Conservation (phyloP, 345 rosid species). For the Atalantia buxifolia region DNA sequence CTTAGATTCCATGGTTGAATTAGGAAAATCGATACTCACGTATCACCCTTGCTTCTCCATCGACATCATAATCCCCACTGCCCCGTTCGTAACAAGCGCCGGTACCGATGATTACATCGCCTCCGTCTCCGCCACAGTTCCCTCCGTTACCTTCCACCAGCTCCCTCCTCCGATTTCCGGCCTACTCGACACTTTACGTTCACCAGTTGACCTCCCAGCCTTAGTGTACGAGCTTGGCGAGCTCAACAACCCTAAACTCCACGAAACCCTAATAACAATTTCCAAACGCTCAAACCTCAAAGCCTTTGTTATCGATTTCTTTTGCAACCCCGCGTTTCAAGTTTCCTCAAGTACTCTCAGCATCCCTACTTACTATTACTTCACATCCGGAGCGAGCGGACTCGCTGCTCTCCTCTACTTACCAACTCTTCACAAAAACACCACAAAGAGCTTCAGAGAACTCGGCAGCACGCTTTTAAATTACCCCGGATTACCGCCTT, state of each 20-base stretch:
- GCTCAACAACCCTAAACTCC: constrained; percentile 23
- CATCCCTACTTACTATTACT: constrained; percentile 31
- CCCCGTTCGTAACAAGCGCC: constrained; percentile 1
- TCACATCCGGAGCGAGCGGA: constrained; percentile 13
- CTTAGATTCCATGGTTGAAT: constrained; percentile 27
- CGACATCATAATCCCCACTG: constrained; percentile 13
- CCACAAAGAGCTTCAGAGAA: constrained; percentile 19
- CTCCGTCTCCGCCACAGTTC: constrained; percentile 15
- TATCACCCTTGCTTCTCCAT: neutral
- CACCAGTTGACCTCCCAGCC: neutral
- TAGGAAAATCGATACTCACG: constrained; percentile 26
- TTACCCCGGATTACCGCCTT: constrained; percentile 23
- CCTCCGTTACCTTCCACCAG: constrained; percentile 29
- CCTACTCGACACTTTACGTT: neutral
- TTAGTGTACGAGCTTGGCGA: constrained; percentile 12
- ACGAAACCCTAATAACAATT: constrained; percentile 14
- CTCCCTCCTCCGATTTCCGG: constrained; percentile 16
- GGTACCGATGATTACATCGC: constrained; percentile 8
- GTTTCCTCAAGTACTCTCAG: constrained; percentile 16
- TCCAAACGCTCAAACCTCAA: constrained; percentile 10
- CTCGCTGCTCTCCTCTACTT: constrained; percentile 24
- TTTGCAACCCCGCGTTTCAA: constrained; percentile 16
- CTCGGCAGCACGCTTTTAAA: neutral
- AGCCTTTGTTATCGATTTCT: constrained; percentile 34
- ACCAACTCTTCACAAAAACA: constrained; percentile 11